phyloP scores from a whole-genome alignment of 345 rosid genomes.

The Rhizophora mangle region DNA sequence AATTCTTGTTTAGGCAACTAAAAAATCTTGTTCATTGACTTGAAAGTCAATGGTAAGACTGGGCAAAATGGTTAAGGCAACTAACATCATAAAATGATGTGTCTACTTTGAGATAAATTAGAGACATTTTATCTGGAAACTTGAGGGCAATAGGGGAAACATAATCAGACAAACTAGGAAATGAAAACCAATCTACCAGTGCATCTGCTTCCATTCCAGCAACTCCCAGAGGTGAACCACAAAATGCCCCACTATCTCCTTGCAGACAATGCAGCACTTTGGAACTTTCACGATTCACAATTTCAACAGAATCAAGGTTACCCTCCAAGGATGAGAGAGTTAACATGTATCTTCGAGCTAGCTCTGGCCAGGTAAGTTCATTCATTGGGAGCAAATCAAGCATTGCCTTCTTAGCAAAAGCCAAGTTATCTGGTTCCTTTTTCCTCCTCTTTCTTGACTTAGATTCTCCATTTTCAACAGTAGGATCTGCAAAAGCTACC shows the following conservation, averaged over 20 bases:
- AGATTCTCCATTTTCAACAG: slow-evolving; percentile 27
- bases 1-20: neutral
- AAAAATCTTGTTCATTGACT: neutral
- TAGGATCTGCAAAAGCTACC: slow-evolving; percentile 24
- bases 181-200: slow-evolving; percentile 41
- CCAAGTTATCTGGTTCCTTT: slow-evolving; percentile 24
- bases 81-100: neutral
- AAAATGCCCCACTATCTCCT: slow-evolving; percentile 26
- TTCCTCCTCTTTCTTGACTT: slow-evolving; percentile 33
- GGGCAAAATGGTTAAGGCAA: neutral
- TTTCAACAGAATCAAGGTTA: slow-evolving; percentile 35
- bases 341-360: slow-evolving; percentile 34
- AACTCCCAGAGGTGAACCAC: slow-evolving; percentile 29
- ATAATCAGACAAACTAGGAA: slow-evolving; percentile 18
- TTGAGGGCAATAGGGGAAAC: neutral
- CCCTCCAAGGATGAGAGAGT: slow-evolving; percentile 29
- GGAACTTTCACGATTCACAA: slow-evolving; percentile 24
- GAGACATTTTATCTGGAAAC: slow-evolving; percentile 2
- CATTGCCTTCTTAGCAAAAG: slow-evolving; percentile 27
- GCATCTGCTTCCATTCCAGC: slow-evolving; percentile 41
- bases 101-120: neutral
- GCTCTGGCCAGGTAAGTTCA: slow-evolving; percentile 41
- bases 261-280: slow-evolving; percentile 34
- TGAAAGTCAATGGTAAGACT: neutral
- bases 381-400: slow-evolving; percentile 37